Conservation (phyloP, 129 eudicot genomes). For the Tagetes erecta region DNA sequence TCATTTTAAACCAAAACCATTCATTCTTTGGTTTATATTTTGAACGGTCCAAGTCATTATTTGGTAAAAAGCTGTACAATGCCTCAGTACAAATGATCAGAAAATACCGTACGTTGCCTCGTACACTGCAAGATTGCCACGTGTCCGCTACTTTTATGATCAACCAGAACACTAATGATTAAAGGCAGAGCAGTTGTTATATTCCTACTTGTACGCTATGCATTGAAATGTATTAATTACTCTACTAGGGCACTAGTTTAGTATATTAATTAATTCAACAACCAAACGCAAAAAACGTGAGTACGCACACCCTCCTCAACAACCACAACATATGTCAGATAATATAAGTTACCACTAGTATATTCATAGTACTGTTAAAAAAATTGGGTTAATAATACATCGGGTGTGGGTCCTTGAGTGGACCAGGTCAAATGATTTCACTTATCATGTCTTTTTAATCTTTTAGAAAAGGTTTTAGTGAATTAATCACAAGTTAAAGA, state of each 20-base stretch:
- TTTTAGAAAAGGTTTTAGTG: too few relatives aligned
- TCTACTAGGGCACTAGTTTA: not conserved
- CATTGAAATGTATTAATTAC: slow-evolving; percentile 10
- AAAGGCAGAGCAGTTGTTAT: slow-evolving; percentile 5
- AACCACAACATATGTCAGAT: slow-evolving; percentile 4
- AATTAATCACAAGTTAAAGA: too few relatives aligned
- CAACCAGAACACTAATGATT: slow-evolving; percentile 13
- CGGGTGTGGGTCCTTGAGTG: too few relatives aligned
- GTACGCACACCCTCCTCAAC: slow-evolving; percentile 20
- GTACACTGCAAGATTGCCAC: not conserved
- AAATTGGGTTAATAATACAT: too few relatives aligned
- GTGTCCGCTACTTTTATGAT: not conserved
- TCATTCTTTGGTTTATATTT: too few relatives aligned
- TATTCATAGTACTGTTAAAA: too few relatives aligned
- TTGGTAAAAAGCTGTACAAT: too few relatives aligned
- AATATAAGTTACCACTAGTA: not conserved
- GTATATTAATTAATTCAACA: slow-evolving; percentile 7
- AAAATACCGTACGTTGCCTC: not conserved
- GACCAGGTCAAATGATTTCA: too few relatives aligned
- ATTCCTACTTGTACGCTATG: slow-evolving; percentile 16
- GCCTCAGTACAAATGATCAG: not conserved
- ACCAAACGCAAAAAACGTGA: slow-evolving; percentile 18
- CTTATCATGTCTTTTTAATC: too few relatives aligned
- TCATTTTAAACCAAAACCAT: too few relatives aligned
- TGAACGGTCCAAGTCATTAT: too few relatives aligned